phyloP scores from a whole-genome alignment of 2,329 filamentous ascomycete species.

The Xenosphaeropsis pyriputrescens region DNA sequence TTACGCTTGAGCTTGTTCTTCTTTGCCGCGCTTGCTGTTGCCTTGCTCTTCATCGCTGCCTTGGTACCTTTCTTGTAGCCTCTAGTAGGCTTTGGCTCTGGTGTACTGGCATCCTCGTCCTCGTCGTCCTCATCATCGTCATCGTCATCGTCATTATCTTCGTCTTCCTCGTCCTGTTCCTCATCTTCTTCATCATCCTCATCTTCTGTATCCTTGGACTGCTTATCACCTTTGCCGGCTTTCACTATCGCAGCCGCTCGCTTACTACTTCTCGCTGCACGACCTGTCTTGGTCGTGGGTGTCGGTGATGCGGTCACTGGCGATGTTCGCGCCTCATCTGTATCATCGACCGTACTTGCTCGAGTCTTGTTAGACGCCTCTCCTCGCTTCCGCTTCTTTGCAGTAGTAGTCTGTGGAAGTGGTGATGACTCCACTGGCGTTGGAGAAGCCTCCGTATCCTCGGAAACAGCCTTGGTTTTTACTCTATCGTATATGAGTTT shows the following conservation, averaged over 20 bases:
- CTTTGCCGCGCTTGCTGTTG: constrained; percentile 11
- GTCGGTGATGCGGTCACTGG: constrained; percentile 21
- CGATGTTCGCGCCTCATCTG: constrained; percentile 29
- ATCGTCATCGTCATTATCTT: constrained; percentile 18
- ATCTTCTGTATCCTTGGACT: constrained; percentile 17
- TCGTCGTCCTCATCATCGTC: constrained; percentile 24
- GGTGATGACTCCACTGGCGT: constrained; percentile 12
- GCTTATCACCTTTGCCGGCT: constrained; percentile 19
- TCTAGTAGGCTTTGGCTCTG: constrained; percentile 13
- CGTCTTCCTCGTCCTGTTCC: constrained; percentile 17
- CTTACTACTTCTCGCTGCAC: constrained; percentile 17
- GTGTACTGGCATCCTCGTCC: constrained; percentile 11
- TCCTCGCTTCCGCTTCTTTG: constrained; percentile 19
- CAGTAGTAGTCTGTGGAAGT: constrained; percentile 7
- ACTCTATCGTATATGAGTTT: constrained; percentile 2
- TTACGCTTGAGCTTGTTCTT: constrained; percentile 4
- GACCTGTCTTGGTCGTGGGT: constrained; percentile 23
- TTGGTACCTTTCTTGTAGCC: constrained; percentile 6
- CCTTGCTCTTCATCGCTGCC: constrained; percentile 6
- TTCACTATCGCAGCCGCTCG: constrained; percentile 26
- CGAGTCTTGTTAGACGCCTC: constrained; percentile 19
- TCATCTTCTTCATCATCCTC: constrained; percentile 18
- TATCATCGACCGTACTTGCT: constrained; percentile 35
- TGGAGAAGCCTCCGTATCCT: constrained; percentile 20
- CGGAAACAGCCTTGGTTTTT: constrained; percentile 12